Base-by-base conservation (phyloP, 371 early-diverging fungal species). In the Mortierella polycephala region DNA sequence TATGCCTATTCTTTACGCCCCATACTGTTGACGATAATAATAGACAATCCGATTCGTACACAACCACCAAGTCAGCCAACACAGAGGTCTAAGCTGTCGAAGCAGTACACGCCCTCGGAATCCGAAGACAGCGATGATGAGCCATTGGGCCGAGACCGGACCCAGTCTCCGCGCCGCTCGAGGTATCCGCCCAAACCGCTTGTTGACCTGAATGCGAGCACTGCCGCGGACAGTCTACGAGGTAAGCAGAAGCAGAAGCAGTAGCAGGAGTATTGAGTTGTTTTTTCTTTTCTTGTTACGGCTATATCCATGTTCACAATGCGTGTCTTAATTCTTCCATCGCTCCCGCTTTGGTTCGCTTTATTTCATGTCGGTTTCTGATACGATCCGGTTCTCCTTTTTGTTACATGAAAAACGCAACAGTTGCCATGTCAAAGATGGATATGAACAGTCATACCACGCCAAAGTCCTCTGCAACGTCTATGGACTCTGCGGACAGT, bases 41-140 rank as follows among this genome's bases (percentile, higher is more conserved):
- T 49, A 75, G 76, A 71, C 54, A 68, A 60, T 47, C 69, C 67
- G 45, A 57, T 69, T 50, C 69, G 62, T 40, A 42, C 20, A 1
- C 67, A 54, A 50, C 59, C 67, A 16, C 67, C 61, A 42, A 67
- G 73, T 11, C 69, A 68, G 23, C 69, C 73, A 7, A 57, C 61
- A 1, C 60, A 67, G 13, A 55, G 80, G 16, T 79, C 80, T 39
- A 79, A 79, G 55, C 64, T 79, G n/a, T 79, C 74, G 1, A 79
- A 69, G 57, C 73, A 79, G 37, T 79, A 79, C 51, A 69, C 80
- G 2, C 80, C 80, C 14, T 79, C 80, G 0, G 80, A 79, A 5
- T 64, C 77, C 9, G 80, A 73, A 37, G 79, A 69, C 23, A 73
- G 73, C 41, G 80, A 79, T 18, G 70, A 79, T 11, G 80, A 76